Percentiles rank a stretch among this genome's conserved stretches.
phyloP scores from a whole-genome alignment of 73 alveolate species.

The Tetrahymena malaccensis region DNA sequence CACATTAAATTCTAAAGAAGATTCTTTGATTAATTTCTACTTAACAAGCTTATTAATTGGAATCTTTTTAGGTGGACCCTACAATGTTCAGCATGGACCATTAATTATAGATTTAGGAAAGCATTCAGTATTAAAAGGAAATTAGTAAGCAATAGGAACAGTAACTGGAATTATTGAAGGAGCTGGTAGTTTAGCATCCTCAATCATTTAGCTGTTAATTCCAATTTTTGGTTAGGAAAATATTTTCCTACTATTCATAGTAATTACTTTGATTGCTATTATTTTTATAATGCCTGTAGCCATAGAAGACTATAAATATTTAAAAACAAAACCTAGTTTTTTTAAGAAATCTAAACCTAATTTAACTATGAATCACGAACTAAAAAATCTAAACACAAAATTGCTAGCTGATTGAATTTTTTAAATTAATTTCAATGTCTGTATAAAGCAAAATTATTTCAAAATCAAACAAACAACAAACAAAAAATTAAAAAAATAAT shows the following conservation, averaged over 20 bases:
- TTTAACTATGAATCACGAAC: neutral
- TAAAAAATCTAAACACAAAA: neutral
- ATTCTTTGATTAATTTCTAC: neutral
- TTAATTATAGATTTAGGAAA: neutral
- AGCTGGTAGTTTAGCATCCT: neutral
- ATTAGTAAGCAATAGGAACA: neutral
- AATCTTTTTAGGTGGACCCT: neutral
- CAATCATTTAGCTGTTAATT: neutral
- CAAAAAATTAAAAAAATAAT: too few species aligned
- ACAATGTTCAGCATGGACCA: neutral
- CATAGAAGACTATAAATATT: neutral
- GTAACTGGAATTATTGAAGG: neutral
- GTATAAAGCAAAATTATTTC: neutral
- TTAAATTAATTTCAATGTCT: neutral
- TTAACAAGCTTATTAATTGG: neutral
- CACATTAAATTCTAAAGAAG: neutral
- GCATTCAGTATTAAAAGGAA: neutral
- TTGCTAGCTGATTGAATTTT: neutral
- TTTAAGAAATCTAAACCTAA: neutral
- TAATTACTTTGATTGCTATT: neutral
- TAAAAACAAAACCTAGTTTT: neutral
- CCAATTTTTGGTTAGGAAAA: neutral
- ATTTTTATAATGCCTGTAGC: neutral
- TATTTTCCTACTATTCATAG: neutral
- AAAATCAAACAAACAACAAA: neutral